These are phyloP conservation scores for Diospyros lotus DNA, from an alignment of 148 eudicot genomes.

Conservation along the genomic window DNA sequence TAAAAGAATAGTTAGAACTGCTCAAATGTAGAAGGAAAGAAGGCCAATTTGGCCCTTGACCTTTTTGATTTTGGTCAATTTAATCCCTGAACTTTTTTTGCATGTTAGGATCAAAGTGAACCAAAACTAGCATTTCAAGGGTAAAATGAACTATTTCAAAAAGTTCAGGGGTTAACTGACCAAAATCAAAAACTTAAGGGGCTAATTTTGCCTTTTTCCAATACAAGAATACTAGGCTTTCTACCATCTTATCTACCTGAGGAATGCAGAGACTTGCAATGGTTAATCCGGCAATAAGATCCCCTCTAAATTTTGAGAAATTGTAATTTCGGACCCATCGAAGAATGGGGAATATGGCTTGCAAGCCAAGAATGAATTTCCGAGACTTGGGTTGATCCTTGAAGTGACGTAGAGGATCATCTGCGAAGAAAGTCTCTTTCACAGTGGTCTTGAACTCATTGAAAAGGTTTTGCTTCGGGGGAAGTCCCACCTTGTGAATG, in stretches of 20 bases:
- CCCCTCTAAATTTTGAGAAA: constrained; percentile 48
- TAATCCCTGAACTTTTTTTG: background rate
- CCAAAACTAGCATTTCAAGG: too few species aligned
- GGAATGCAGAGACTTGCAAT: constrained; percentile 84
- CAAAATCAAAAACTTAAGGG: too few species aligned
- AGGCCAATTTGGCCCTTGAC: too few species aligned
- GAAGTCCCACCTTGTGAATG: constrained; percentile 55
- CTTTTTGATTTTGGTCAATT: too few species aligned
- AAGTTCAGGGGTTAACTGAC: too few species aligned
- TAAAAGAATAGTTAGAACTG: background rate
- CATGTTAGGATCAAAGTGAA: background rate
- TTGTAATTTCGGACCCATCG: constrained; percentile 55
- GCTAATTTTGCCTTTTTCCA: background rate
- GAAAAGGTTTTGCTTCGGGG: constrained; percentile 47
- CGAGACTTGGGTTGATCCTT: constrained; percentile 51
- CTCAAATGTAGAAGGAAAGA: background rate
- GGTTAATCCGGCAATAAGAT: constrained; percentile 67
- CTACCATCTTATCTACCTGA: constrained; percentile 37
- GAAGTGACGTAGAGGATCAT: constrained; percentile 61
- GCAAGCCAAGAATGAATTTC: constrained; percentile 52
- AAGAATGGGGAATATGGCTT: constrained; percentile 70
- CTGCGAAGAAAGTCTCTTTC: constrained; percentile 58
- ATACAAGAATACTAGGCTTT: background rate
- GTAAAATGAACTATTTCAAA: too few species aligned
- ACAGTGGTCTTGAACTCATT: constrained; percentile 40